These are phyloP conservation scores for Annulohypoxylon truncatum DNA, from an alignment of 2,329 filamentous ascomycete species.

Conservation along the genomic window DNA sequence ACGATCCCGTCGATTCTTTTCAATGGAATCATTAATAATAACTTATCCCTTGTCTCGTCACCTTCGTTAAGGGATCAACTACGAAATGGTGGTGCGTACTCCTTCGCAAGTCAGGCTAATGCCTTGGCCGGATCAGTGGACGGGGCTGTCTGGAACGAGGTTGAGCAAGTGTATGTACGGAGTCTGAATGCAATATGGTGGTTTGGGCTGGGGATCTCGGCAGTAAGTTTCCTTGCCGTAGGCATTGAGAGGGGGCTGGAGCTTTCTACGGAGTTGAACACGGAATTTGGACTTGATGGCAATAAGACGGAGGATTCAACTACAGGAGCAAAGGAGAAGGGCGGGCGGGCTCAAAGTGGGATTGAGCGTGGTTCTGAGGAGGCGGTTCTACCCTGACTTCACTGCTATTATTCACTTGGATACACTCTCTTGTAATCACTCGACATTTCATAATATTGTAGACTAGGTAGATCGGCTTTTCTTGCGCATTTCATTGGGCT, in stretches of 20 bases:
- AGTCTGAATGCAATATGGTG: constrained; percentile 12
- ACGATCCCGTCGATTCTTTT: constrained; percentile 54
- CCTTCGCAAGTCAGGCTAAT: constrained; percentile 8
- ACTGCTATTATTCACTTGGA: neutral
- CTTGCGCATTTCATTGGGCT: too few relatives aligned
- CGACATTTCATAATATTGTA: too few relatives aligned
- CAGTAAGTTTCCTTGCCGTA: neutral
- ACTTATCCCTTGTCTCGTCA: constrained; percentile 2
- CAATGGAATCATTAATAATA: constrained; percentile 22
- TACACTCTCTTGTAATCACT: neutral
- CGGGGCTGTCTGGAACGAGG: neutral
- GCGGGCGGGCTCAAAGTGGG: neutral
- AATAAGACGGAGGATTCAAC: neutral
- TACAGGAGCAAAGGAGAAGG: neutral
- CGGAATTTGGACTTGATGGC: constrained; percentile 3
- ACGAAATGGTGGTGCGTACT: neutral
- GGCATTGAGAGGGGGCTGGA: neutral
- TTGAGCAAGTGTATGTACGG: neutral
- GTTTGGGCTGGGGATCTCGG: neutral
- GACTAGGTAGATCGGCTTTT: too few relatives aligned
- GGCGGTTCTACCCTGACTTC: neutral
- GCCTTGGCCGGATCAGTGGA: neutral
- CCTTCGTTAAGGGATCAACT: neutral
- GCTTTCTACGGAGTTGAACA: neutral
- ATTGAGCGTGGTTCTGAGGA: neutral